Evolutionary conservation across 2,329 filamentous ascomycete species (phyloP).

Genomic region (Paecilomyces dactylethromorphus): DNA sequence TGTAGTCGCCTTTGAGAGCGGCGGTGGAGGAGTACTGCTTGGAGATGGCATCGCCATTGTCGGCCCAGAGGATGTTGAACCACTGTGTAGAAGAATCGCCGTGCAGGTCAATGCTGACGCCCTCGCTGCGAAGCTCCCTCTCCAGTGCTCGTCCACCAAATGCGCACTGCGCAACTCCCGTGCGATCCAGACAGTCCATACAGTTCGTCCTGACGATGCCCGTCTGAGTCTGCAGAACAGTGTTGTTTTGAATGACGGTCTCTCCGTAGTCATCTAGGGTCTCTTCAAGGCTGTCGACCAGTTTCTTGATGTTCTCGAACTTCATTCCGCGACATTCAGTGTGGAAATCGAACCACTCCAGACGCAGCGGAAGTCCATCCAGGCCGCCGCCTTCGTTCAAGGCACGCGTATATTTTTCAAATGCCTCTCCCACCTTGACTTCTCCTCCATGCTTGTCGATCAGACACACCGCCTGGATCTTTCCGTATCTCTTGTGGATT

Average conservation of each 20-base stretch:
- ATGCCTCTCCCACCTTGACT: constrained; percentile 69
- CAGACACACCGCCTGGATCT: constrained; percentile 71
- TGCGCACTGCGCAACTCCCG: constrained; percentile 91
- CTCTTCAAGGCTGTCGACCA: constrained; percentile 63
- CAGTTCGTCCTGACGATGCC: constrained; percentile 92
- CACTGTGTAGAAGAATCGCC: constrained; percentile 74
- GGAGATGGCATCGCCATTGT: constrained; percentile 93
- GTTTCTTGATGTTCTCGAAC: constrained; percentile 83
- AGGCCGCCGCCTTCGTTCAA: constrained; percentile 59
- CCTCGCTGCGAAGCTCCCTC: constrained; percentile 66
- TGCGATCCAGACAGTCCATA: constrained; percentile 96
- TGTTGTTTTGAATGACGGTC: constrained; percentile 51
- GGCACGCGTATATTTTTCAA: constrained; percentile 59
- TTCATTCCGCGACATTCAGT: constrained; percentile 90
- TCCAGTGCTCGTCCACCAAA: constrained; percentile 80
- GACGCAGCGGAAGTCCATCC: constrained; percentile 51
- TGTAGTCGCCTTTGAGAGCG: constrained; percentile 95
- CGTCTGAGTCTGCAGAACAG: constrained; percentile 48
- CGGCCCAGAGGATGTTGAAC: constrained; percentile 97
- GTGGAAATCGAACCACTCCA: constrained; percentile 99
- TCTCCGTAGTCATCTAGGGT: constrained; percentile 67
- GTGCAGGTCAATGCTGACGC: constrained; percentile 68
- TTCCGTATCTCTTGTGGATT: constrained; percentile 64
- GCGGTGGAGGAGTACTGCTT: constrained; percentile 94
- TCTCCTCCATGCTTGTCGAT: constrained; percentile 87